phyloP scores from a whole-genome alignment of 208 protist genomes.

The Trypanosoma theileri region DNA sequence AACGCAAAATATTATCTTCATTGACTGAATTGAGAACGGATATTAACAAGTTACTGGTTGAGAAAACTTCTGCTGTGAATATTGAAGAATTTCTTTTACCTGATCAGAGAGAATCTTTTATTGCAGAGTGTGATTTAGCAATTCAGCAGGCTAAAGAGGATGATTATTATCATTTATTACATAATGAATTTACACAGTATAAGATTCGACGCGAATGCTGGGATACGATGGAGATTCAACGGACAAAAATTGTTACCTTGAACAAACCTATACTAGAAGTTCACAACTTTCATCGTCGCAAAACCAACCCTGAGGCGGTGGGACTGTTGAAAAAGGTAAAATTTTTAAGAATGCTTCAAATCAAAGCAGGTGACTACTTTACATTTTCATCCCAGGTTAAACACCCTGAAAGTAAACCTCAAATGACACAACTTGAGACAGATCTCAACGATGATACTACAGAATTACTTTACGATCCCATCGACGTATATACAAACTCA shows the following conservation, averaged over 20 bases:
- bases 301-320: conserved; percentile 28
- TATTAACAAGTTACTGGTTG: conserved; percentile 41
- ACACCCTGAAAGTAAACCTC: neutral
- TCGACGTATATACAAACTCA: conserved; percentile 65
- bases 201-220: conserved; percentile 68
- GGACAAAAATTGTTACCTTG: conserved; percentile 64
- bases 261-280: conserved; percentile 41
- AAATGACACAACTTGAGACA: neutral
- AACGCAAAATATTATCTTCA: conserved; percentile 8
- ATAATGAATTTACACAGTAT: conserved; percentile 80
- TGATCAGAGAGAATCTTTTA: conserved; percentile 59
- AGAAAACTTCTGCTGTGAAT: conserved; percentile 55
- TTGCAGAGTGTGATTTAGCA: conserved; percentile 48
- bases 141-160: conserved; percentile 61
- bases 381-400: conserved; percentile 24
- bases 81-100: conserved; percentile 69
- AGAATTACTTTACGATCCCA: conserved; percentile 42
- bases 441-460: conserved; percentile 6
- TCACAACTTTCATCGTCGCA: conserved; percentile 84
- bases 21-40: conserved; percentile 28
- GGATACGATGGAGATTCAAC: conserved; percentile 78
- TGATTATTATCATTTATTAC: conserved; percentile 66
- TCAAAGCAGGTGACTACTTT: conserved; percentile 22
- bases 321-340: conserved; percentile 67
- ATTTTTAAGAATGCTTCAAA: conserved; percentile 75